A percentile compares a stretch with the other conserved stretches of the same genome.
Conservation (phyloP, 176 grass and related monocot species). For the Carex parvula region DNA sequence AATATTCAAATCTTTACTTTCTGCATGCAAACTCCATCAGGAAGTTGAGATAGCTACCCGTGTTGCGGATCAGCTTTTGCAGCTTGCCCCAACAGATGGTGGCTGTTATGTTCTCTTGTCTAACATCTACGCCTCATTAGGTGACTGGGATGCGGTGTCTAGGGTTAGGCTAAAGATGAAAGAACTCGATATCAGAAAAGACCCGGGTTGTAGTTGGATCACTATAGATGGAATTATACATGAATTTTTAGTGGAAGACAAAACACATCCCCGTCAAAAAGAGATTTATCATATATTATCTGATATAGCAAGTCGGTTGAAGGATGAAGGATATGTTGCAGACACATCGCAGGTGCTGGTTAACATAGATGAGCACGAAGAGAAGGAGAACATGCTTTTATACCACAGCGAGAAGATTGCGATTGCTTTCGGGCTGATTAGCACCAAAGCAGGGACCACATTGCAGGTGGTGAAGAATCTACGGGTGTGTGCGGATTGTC, state of each 20-base stretch:
- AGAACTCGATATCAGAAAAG: slow-evolving; percentile 65
- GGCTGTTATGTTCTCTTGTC: slow-evolving; percentile 73
- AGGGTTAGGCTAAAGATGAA: slow-evolving; percentile 70
- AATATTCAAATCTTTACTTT: slow-evolving; percentile 73
- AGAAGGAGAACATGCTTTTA: slow-evolving; percentile 56
- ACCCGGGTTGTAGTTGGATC: slow-evolving; percentile 75
- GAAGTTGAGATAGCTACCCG: slow-evolving; percentile 58
- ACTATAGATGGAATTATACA: slow-evolving; percentile 68
- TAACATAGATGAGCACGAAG: slow-evolving; percentile 52
- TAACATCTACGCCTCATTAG: slow-evolving; percentile 68
- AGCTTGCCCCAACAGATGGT: slow-evolving; percentile 60
- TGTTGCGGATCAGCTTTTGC: slow-evolving; percentile 59
- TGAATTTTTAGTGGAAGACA: slow-evolving; percentile 73
- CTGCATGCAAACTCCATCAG: slow-evolving; percentile 70
- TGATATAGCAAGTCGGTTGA: slow-evolving; percentile 43
- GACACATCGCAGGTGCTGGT: slow-evolving; percentile 54
- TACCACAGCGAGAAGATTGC: slow-evolving; percentile 82
- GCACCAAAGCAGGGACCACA: slow-evolving; percentile 37
- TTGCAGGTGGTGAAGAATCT: neutral
- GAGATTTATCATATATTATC: slow-evolving; percentile 64
- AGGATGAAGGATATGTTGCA: slow-evolving; percentile 44
- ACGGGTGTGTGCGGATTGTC: slow-evolving; percentile 39
- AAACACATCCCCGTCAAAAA: slow-evolving; percentile 35
- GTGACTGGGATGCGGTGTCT: slow-evolving; percentile 66
- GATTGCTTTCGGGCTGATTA: slow-evolving; percentile 77